Conservation (phyloP, 495 filamentous ascomycete genomes). For the Letharia columbiana region DNA sequence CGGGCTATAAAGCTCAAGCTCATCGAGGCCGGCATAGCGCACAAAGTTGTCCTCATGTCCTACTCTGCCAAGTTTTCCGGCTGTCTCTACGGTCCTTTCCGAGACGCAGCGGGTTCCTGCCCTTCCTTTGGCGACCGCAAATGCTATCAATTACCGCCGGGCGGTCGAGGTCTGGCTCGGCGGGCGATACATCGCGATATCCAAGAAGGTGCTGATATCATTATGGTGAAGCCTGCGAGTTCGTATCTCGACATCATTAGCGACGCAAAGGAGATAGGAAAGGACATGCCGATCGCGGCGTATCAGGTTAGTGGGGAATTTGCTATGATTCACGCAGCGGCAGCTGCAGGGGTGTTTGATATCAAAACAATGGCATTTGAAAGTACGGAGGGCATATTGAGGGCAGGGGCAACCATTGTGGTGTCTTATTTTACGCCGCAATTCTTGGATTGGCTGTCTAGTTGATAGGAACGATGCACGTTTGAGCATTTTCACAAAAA, state of each 20-base stretch:
- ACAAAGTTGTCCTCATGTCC: constrained; percentile 86
- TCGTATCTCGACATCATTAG: constrained; percentile 94
- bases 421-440: constrained; percentile 92
- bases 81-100: constrained; percentile 93
- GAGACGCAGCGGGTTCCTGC: constrained; percentile 85
- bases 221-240: constrained; percentile 96
- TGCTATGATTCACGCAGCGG: constrained; percentile 94
- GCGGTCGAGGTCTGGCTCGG: constrained; percentile 84
- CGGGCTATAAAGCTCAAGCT: constrained; percentile 94
- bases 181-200: constrained; percentile 88
- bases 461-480: constrained; percentile 2
- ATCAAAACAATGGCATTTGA: constrained; percentile 93
- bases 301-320: constrained; percentile 97
- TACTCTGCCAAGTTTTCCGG: constrained; percentile 97
- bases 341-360: constrained; percentile 96
- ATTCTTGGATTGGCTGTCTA: constrained; percentile 73
- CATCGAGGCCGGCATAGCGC: constrained; percentile 82
- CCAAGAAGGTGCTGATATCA: constrained; percentile 87
- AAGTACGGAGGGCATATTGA: constrained; percentile 80
- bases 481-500: background rate
- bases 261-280: constrained; percentile 87
- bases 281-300: constrained; percentile 82
- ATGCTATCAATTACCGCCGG: constrained; percentile 93
- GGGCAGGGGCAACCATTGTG: constrained; percentile 86
- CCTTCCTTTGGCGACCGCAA: constrained; percentile 90